Evolutionary conservation across 805 yeast genomes (phyloP).

Genomic region (Myxozyma geophila): DNA sequence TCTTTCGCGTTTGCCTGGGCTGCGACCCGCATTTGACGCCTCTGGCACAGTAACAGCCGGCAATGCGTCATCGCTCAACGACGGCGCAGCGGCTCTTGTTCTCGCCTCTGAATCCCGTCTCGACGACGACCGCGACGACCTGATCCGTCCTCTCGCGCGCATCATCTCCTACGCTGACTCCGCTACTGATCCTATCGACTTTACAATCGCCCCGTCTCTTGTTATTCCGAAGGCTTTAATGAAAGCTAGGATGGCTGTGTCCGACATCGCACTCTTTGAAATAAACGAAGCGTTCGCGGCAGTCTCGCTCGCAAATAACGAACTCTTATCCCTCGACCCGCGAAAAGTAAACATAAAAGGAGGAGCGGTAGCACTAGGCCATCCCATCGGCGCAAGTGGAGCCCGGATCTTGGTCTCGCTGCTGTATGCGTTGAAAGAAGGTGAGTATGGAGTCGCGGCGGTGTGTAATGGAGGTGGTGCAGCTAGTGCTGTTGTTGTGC

Average conservation of each 20-base stretch:
- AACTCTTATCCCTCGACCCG: conserved; percentile 64
- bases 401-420: conserved; percentile 77
- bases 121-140: conserved; percentile 70
- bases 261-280: conserved; percentile 82
- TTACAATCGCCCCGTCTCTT: conserved; percentile 91
- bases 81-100: conserved; percentile 93
- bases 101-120: conserved; percentile 80
- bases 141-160: conserved; percentile 69
- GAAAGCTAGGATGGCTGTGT: conserved; percentile 68
- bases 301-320: conserved; percentile 84
- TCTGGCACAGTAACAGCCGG: conserved; percentile 97
- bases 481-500: conserved; percentile 80
- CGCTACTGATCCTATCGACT: conserved; percentile 87
- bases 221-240: conserved; percentile 91
- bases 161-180: conserved; percentile 95
- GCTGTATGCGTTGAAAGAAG: conserved; percentile 56
- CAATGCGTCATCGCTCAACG: conserved; percentile 90
- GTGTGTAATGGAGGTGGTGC: conserved; percentile 99
- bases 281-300: conserved; percentile 97
- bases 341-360: conserved; percentile 85
- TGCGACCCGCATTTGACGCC: conserved; percentile 88
- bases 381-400: conserved; percentile 96
- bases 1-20: conserved; percentile 69
- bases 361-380: conserved; percentile 96
- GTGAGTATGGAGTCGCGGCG: conserved; percentile 88